A percentile compares a stretch with the other conserved stretches of the same genome.
Conservation (phyloP, 1,284 basidiomycete species). For the Vanrija pseudolonga region DNA sequence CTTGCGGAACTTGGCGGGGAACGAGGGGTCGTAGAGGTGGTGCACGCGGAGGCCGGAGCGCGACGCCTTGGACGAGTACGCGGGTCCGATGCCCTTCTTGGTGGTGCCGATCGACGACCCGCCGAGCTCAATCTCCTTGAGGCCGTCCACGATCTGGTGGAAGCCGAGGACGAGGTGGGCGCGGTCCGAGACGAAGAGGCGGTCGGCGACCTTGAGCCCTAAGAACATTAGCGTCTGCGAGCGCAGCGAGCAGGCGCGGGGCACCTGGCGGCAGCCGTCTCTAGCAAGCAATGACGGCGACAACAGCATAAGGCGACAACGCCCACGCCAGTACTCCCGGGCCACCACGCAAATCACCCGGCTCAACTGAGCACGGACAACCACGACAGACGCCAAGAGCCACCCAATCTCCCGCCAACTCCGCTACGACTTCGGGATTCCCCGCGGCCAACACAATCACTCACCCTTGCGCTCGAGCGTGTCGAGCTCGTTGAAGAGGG, state of each 20-base stretch:
- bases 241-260: neutral
- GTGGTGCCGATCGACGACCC: slow-evolving; percentile 94
- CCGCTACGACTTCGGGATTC: neutral
- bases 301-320: too few species aligned
- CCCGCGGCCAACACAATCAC: too few species aligned
- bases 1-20: slow-evolving; percentile 88
- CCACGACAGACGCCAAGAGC: too few species aligned
- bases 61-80: slow-evolving; percentile 96
- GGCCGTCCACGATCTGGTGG: slow-evolving; percentile 97
- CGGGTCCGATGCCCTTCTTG: slow-evolving; percentile 96
- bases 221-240: neutral
- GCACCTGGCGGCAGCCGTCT: neutral
- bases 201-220: slow-evolving; percentile 77
- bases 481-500: slow-evolving; percentile 92
- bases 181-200: slow-evolving; percentile 90
- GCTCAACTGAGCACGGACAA: too few species aligned
- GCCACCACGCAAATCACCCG: too few species aligned
- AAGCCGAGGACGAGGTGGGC: slow-evolving; percentile 98
- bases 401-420: neutral
- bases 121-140: slow-evolving; percentile 96
- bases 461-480: slow-evolving; percentile 78
- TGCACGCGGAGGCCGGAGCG: slow-evolving; percentile 93
- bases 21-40: slow-evolving; percentile 88
- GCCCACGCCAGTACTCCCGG: too few species aligned
- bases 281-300: too few species aligned